These are phyloP conservation scores for Dryadomyces sulphureus DNA, from an alignment of 2,329 filamentous ascomycete genomes.

Conservation along the genomic window DNA sequence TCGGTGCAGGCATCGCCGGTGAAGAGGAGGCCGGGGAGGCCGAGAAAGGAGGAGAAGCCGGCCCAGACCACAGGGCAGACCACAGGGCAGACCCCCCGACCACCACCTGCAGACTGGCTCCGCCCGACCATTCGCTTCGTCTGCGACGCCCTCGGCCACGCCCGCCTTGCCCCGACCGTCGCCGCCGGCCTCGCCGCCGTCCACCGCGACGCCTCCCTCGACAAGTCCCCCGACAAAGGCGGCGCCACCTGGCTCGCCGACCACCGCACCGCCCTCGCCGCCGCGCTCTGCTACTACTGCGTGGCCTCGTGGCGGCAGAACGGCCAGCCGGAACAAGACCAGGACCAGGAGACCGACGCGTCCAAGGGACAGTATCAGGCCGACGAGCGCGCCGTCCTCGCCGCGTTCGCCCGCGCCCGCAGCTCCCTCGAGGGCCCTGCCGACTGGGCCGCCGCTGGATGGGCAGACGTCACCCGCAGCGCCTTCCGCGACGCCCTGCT, in stretches of 20 bases:
- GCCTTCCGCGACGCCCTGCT: slow-evolving; percentile 49
- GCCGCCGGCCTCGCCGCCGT: slow-evolving; percentile 56
- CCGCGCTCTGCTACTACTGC: slow-evolving; percentile 46
- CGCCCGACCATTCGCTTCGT: slow-evolving; percentile 52
- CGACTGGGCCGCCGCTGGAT: slow-evolving; percentile 34
- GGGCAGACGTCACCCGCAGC: slow-evolving; percentile 29
- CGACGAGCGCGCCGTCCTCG: slow-evolving; percentile 30
- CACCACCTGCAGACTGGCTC: slow-evolving; percentile 48
- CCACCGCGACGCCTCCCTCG: slow-evolving; percentile 13
- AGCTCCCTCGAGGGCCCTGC: slow-evolving; percentile 16
- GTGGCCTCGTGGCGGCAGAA: slow-evolving; percentile 19
- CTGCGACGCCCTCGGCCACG: slow-evolving; percentile 45
- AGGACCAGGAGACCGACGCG: not conserved
- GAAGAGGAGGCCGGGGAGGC: no score
- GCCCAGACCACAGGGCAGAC: slow-evolving; percentile 20
- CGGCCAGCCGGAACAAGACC: not conserved
- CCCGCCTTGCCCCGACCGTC: slow-evolving; percentile 54
- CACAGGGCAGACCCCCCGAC: not conserved
- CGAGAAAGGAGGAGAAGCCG: not conserved
- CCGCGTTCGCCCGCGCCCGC: slow-evolving; percentile 18
- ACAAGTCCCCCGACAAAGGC: not conserved
- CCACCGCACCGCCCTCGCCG: slow-evolving; percentile 39
- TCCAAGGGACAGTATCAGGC: slow-evolving; percentile 28
- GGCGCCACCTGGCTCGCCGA: slow-evolving; percentile 30
- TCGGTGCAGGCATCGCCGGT: no score